A percentile compares a stretch with the other conserved stretches of the same genome.
These are phyloP conservation scores for Rachicladosporium sp. DNA, from an alignment of 2,329 filamentous ascomycete genomes.

Conservation along the genomic window DNA sequence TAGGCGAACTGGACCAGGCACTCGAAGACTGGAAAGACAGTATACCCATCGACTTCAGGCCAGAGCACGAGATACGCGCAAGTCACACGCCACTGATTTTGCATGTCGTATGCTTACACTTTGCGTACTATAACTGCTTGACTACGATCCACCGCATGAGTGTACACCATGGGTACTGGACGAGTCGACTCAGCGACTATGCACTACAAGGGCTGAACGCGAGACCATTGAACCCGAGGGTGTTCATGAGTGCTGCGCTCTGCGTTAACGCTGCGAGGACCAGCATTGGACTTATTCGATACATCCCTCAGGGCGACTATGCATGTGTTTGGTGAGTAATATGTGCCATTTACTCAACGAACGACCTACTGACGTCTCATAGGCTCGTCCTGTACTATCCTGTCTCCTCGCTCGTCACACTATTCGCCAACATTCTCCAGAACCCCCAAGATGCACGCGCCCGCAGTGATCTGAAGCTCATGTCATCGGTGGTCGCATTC, in stretches of 20 bases:
- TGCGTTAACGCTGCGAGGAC: constrained; percentile 88
- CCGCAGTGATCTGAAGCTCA: constrained; percentile 75
- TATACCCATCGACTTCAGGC: constrained; percentile 88
- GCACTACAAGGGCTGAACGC: constrained; percentile 91
- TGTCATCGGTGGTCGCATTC: constrained; percentile 89
- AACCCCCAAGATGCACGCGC: constrained; percentile 85
- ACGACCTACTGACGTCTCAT: constrained; percentile 1
- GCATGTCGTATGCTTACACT: constrained; percentile 87
- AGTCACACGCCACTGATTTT: constrained; percentile 87
- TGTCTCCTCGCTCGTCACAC: constrained; percentile 82
- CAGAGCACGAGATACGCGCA: constrained; percentile 89
- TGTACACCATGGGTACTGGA: constrained; percentile 97
- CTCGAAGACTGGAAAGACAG: constrained; percentile 93
- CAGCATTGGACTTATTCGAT: constrained; percentile 87
- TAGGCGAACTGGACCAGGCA: constrained; percentile 73
- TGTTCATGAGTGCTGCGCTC: constrained; percentile 85
- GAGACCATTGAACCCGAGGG: constrained; percentile 76
- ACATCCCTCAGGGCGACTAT: constrained; percentile 89
- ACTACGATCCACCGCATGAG: constrained; percentile 98
- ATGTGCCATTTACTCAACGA: neutral
- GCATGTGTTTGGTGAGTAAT: constrained; percentile 75
- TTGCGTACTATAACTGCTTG: constrained; percentile 94
- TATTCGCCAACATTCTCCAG: constrained; percentile 93
- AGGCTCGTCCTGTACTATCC: constrained; percentile 93
- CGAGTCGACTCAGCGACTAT: constrained; percentile 83